Evolutionary conservation across 805 yeast species (phyloP), one percentile per base, ranked within the genome.

Genomic region (Groenewaldozyma salmanticensis): DNA sequence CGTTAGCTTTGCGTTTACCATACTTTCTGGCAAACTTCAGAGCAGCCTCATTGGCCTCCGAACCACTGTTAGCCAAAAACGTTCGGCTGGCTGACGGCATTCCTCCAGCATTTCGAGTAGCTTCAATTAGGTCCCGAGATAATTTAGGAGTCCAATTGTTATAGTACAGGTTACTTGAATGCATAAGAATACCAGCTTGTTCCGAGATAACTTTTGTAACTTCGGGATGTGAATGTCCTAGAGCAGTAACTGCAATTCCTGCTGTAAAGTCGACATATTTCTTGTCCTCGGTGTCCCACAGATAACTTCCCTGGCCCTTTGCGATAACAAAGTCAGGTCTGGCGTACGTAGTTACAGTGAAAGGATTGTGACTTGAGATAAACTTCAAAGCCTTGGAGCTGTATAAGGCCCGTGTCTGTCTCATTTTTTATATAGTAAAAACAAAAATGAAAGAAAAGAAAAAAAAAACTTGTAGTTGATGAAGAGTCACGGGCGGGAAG

Each of bases 191-290:
- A 24, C 59, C 58, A 1, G 87, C 75, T 64, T 92, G 98, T 33
- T 81, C 81, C 43, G 64, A 61, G 46, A 87, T 59, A 45, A 92
- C 74, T 41, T 80, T 66, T 4, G 94, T 73, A 29, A 92, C 72
- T 47, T 77, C 80, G 3, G 78, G 76, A 52, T 92, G 73, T 20
- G 87, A 68, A 57, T 92, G 97, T 2, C 98, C 98, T 48, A 92
- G 67, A 1, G 84, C 80, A n/a, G 95, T 90, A 13, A 92, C 98
- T 1, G 98, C 97, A 51, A 92, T 90, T 40, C 98, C 98, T 1
- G 96, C 87, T 1, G 90, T 79, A 62, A 92, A 90, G 58, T 92
- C 98, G 38, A 92, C 70, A 55, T 80, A 92, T 57, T 80, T 72
- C 37, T 61, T 59, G 45, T 81, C 81, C 52, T 84, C 86, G 37